Evolutionary conservation across 805 yeast species (phyloP).

Genomic region (Wickerhamiella australiensis): DNA sequence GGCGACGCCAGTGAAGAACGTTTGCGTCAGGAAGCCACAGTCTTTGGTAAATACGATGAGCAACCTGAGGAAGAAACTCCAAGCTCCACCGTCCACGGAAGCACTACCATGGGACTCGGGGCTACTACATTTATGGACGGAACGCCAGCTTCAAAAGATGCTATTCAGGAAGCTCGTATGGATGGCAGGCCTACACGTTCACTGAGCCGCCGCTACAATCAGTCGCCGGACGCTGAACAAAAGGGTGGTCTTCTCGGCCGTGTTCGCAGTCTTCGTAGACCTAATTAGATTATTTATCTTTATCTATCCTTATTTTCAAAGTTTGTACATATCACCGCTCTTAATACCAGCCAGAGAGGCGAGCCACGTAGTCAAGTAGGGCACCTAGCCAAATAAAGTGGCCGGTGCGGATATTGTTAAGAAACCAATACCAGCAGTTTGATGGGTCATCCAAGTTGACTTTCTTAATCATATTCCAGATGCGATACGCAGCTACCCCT

Average conservation of each 20-base stretch:
- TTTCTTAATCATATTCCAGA: constrained; percentile 51
- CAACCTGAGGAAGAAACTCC: constrained; percentile 21
- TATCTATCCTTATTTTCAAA: neutral
- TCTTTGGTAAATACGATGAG: constrained; percentile 49
- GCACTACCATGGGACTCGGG: constrained; percentile 78
- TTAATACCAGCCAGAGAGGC: constrained; percentile 11
- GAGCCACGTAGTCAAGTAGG: constrained; percentile 28
- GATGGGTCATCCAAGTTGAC: constrained; percentile 72
- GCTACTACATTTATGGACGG: constrained; percentile 89
- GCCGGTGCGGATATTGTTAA: constrained; percentile 58
- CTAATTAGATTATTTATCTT: constrained; percentile 5
- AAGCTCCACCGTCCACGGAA: constrained; percentile 62
- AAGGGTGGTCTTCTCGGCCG: constrained; percentile 10
- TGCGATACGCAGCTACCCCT: constrained; percentile 53
- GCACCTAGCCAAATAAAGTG: constrained; percentile 29
- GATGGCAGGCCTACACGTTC: constrained; percentile 46
- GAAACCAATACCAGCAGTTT: constrained; percentile 74
- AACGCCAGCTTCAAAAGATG: constrained; percentile 66
- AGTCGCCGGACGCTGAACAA: neutral
- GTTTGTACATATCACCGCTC: neutral
- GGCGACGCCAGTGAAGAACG: constrained; percentile 35
- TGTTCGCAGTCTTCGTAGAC: constrained; percentile 8
- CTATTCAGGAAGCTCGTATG: constrained; percentile 27
- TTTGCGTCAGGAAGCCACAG: constrained; percentile 46
- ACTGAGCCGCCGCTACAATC: constrained; percentile 27